phyloP scores from a whole-genome alignment of 1,139 yeast species.

The Lodderomyces jiufengensis region DNA sequence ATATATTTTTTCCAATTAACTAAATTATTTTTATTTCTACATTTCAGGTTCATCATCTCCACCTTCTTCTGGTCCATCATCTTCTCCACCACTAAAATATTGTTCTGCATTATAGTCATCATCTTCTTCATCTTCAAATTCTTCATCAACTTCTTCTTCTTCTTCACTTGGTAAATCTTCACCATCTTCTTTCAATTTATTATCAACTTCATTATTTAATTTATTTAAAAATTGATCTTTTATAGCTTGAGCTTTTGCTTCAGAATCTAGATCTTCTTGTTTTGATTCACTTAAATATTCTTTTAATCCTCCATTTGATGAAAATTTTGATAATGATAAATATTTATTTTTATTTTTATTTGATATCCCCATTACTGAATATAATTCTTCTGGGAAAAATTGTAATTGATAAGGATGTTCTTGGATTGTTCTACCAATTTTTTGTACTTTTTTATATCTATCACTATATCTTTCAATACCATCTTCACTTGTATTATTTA shows the following conservation, averaged over 20 bases:
- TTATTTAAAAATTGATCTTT: slow-evolving; percentile 58
- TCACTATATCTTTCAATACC: slow-evolving; percentile 76
- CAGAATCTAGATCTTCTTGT: slow-evolving; percentile 19
- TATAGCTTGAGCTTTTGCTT: slow-evolving; percentile 39
- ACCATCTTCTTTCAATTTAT: slow-evolving; percentile 31
- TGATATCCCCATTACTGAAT: slow-evolving; percentile 68
- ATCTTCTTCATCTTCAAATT: slow-evolving; percentile 67
- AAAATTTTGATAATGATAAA: slow-evolving; percentile 48
- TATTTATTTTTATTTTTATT: slow-evolving; percentile 50
- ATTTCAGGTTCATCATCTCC: slow-evolving; percentile 87
- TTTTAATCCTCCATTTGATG: slow-evolving; percentile 45
- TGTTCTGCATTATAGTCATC: slow-evolving; percentile 57
- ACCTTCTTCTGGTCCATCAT: slow-evolving; percentile 71
- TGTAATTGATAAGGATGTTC: slow-evolving; percentile 76
- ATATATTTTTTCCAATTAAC: slow-evolving; percentile 1
- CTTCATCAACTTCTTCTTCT: slow-evolving; percentile 52
- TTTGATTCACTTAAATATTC: slow-evolving; percentile 27
- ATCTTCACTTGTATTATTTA: slow-evolving; percentile 28
- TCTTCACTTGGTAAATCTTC: slow-evolving; percentile 38
- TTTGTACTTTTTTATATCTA: slow-evolving; percentile 65
- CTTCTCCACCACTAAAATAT: slow-evolving; percentile 69
- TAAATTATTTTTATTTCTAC: slow-evolving; percentile 19
- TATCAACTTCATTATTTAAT: slow-evolving; percentile 50
- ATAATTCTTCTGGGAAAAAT: slow-evolving; percentile 78
- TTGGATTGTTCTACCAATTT: slow-evolving; percentile 72